These are phyloP conservation scores for Debaryomyces sp. DNA, from an alignment of 1,139 yeast species.

Conservation along the genomic window DNA sequence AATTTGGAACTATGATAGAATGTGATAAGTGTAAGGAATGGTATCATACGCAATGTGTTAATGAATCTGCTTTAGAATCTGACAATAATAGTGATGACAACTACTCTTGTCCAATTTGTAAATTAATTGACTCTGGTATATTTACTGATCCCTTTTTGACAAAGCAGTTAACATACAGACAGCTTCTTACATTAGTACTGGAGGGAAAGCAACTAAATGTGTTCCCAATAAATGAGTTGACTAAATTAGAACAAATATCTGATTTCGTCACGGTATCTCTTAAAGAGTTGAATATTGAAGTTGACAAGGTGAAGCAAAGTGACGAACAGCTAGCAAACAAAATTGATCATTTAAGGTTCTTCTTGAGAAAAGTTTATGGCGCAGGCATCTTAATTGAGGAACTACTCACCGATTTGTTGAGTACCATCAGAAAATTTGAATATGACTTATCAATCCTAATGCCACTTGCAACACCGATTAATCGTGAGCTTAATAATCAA, in stretches of 20 bases:
- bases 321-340: conserved; percentile 21
- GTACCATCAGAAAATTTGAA: conserved; percentile 20
- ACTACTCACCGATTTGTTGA: conserved; percentile 22
- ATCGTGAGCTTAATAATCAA: background rate
- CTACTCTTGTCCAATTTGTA: conserved; percentile 72
- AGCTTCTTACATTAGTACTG: conserved; percentile 20
- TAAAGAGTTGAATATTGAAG: conserved; percentile 13
- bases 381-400: conserved; percentile 32
- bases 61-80: conserved; percentile 31
- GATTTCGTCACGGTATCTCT: background rate
- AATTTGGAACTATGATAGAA: conserved; percentile 74
- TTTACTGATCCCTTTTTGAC: conserved; percentile 18
- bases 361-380: conserved; percentile 39
- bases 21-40: conserved; percentile 81
- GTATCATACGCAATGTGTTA: conserved; percentile 75
- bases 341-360: conserved; percentile 29
- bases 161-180: conserved; percentile 24
- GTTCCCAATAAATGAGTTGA: conserved; percentile 43
- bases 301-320: conserved; percentile 14
- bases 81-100: conserved; percentile 39
- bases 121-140: conserved; percentile 23
- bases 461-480: background rate
- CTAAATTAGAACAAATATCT: conserved; percentile 20
- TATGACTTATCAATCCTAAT: background rate
- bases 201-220: conserved; percentile 39